phyloP scores from a whole-genome alignment of 2,329 filamentous ascomycete species.

The Fusarium albidum region DNA sequence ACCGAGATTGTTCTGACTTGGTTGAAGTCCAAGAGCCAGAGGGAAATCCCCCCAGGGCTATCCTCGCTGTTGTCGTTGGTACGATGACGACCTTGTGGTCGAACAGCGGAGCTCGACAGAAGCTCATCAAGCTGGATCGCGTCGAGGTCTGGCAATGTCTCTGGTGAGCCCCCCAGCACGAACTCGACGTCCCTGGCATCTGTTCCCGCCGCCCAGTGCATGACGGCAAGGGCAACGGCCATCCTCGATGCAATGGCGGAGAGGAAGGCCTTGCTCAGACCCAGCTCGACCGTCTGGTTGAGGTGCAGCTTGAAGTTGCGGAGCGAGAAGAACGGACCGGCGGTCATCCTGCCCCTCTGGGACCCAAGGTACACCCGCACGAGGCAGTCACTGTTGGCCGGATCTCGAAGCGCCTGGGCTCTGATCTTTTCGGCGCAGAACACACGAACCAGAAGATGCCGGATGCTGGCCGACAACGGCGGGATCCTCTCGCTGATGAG shows the following conservation, averaged over 20 bases:
- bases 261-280: constrained; percentile 26
- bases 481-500: constrained; percentile 29
- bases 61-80: constrained; percentile 18
- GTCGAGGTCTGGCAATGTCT: too few relatives aligned
- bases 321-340: constrained; percentile 29
- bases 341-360: background rate
- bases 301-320: constrained; percentile 45
- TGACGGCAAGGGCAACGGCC: constrained; percentile 39
- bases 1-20: constrained; percentile 32
- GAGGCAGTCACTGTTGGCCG: constrained; percentile 32
- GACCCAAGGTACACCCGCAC: constrained; percentile 33
- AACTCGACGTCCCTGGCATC: constrained; percentile 46
- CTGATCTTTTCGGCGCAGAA: constrained; percentile 23
- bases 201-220: constrained; percentile 43
- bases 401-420: constrained; percentile 1
- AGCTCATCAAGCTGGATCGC: background rate
- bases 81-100: background rate
- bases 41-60: constrained; percentile 12
- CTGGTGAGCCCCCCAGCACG: constrained; percentile 37
- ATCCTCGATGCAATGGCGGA: constrained; percentile 32
- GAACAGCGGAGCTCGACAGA: background rate
- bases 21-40: constrained; percentile 46
- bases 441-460: constrained; percentile 27
- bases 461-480: constrained; percentile 34
- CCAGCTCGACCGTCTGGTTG: constrained; percentile 40